Base-by-base conservation (phyloP, 352 stramenopile species). In the Phytophthora parvispora region DNA sequence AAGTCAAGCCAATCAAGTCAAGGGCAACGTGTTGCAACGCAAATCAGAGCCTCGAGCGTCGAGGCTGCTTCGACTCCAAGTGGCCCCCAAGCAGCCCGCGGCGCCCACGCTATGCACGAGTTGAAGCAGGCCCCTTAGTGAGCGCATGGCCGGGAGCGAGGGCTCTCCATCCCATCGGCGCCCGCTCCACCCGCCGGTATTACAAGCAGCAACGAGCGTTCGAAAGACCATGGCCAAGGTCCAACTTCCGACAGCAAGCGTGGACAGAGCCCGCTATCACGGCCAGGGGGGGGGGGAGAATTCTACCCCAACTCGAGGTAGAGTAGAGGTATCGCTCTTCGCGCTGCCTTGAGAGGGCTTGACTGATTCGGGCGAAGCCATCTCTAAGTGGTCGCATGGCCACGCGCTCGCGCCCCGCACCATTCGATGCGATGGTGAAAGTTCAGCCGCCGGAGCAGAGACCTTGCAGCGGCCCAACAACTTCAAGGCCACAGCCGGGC, bases 381-480 rank as follows among this genome's bases (percentile, higher is more conserved):
- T 67, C 34, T 67, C 20, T 54, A 40, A 20, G 49, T 43, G 36
- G 47, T 32, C 24, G 50, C 60, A 67, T 20, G 28, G 36, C 38
- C 60, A 67, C 60, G 60, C 60, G 50, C 9, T 25, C 8, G 10
- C 29, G 15, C 43, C 15, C 16, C 16, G 43, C 45, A 49, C 57
- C 57, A 64, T 56, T 49, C 57, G 57, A 56, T 64, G 55, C 28
- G 59, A 59, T 59, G 40, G 34, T 67, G 50, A 60, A 67, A 67
- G 49, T 67, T 67, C 60, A 67, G 60, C 58, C 50, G n/a, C 12
- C 27, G 34, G 36, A 43, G 15, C 36, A 67, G 60, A 67, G 54
- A 60, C 50, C 20, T 31, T 22, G 24, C 36, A 48, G 43, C 31
- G 18, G 52, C n/a, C 36, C 34, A 60, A 49, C 25, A 62, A 68